Percentiles rank a stretch among this genome's conserved stretches.
Conservation (phyloP, 768 basidiomycete species). For the Suillus lakei region DNA sequence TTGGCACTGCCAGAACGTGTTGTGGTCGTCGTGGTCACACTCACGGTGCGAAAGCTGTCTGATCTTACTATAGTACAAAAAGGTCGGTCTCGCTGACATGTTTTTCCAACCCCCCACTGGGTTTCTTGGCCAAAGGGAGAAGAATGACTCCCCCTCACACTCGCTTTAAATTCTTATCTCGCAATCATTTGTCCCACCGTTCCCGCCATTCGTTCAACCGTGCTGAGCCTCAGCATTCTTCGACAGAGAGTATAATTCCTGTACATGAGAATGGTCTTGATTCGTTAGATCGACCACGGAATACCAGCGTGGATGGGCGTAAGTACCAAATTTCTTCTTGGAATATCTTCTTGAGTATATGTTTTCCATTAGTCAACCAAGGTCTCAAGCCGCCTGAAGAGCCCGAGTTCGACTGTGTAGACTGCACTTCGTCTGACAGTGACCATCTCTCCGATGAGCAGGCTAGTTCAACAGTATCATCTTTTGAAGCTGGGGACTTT, state of each 20-base stretch:
- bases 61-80: neutral
- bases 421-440: neutral
- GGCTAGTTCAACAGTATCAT: neutral
- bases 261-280: neutral
- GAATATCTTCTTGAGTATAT: neutral
- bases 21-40: neutral
- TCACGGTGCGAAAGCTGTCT: neutral
- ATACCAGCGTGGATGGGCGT: neutral
- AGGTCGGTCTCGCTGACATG: neutral
- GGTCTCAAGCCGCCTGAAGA: neutral
- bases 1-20: neutral
- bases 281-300: neutral
- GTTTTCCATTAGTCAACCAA: neutral
- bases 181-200: neutral
- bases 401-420: neutral
- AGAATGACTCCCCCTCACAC: conserved; percentile 3
- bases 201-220: neutral
- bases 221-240: neutral
- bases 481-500: neutral
- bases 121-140: neutral
- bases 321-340: neutral
- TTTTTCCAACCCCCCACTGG: neutral
- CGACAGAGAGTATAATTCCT: neutral
- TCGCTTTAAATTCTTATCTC: neutral
- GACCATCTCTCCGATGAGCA: neutral